These are phyloP conservation scores for Primulina huaijiensis DNA, from an alignment of 257 asterid genomes.

Conservation along the genomic window DNA sequence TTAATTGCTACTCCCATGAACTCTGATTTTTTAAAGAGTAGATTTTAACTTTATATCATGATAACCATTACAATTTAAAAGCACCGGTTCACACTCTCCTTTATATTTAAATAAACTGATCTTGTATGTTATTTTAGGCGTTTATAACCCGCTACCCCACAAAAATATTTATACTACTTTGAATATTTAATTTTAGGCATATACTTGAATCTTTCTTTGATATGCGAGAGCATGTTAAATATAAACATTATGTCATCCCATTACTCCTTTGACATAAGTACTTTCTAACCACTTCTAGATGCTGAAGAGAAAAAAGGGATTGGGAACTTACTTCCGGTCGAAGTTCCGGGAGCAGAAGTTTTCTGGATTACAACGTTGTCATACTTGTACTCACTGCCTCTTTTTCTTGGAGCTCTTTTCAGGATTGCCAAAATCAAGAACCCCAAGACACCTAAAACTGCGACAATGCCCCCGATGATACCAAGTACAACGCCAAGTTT, in stretches of 20 bases:
- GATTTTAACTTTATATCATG: too few relatives aligned
- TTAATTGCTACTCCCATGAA: too few relatives aligned
- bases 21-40: too few relatives aligned
- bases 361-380: conserved; percentile 62
- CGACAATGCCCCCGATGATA: conserved; percentile 58
- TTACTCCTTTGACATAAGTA: neutral
- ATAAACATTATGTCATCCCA: neutral
- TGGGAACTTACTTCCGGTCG: conserved; percentile 48
- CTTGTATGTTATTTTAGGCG: too few relatives aligned
- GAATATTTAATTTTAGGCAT: neutral
- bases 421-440: conserved; percentile 43
- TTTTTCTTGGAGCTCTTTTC: conserved; percentile 40
- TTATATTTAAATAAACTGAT: too few relatives aligned
- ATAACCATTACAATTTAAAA: too few relatives aligned
- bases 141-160: too few relatives aligned
- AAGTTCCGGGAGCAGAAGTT: conserved; percentile 20
- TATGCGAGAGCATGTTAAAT: neutral
- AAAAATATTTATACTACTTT: neutral
- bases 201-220: neutral
- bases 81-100: too few relatives aligned
- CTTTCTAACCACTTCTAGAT: neutral
- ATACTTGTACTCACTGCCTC: conserved; percentile 36
- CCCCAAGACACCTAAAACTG: conserved; percentile 43
- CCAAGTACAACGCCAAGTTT: conserved; percentile 78
- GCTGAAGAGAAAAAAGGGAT: conserved; percentile 6